These are phyloP conservation scores for Ophiostoma sp. DNA, from an alignment of 2,329 filamentous ascomycete species.

Conservation along the genomic window DNA sequence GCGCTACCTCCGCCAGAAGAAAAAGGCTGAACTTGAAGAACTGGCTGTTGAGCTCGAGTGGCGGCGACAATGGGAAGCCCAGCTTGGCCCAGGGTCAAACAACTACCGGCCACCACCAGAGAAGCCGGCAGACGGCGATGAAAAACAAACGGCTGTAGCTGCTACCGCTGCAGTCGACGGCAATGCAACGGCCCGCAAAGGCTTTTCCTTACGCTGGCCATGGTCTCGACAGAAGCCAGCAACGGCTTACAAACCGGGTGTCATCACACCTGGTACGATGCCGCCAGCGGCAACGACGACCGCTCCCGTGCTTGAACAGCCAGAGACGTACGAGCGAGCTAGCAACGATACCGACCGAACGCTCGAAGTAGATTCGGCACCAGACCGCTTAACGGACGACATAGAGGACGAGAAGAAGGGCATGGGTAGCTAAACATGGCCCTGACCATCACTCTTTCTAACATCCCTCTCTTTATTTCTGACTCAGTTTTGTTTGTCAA, in stretches of 20 bases:
- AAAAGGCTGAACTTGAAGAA: background rate
- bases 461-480: background rate
- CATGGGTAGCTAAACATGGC: no score
- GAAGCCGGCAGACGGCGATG: background rate
- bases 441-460: background rate
- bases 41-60: background rate
- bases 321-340: background rate
- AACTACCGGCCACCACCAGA: background rate
- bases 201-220: background rate
- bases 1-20: background rate
- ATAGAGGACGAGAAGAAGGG: background rate
- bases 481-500: background rate
- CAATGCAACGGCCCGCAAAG: background rate
- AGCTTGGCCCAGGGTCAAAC: background rate
- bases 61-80: background rate
- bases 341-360: background rate
- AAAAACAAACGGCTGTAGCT: background rate
- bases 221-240: background rate
- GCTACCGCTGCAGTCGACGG: no score
- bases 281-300: background rate
- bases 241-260: background rate
- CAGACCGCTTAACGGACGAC: background rate
- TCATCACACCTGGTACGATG: no score
- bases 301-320: background rate
- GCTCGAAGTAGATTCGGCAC: background rate